These are phyloP conservation scores for Geotrichum siamense DNA, from an alignment of 1,139 yeast species.

Conservation along the genomic window DNA sequence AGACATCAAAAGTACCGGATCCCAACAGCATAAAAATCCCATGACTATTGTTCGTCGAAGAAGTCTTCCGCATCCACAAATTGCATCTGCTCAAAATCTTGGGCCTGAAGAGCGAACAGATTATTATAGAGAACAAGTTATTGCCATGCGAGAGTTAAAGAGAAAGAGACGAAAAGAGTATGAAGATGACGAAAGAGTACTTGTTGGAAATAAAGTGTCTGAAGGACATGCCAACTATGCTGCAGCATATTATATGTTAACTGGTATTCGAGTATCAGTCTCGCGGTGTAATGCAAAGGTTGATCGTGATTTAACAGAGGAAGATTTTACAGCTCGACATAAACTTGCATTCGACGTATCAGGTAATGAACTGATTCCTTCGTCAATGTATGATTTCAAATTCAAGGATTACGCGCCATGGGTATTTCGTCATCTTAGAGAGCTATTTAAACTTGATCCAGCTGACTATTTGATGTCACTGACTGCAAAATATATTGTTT, in stretches of 20 bases:
- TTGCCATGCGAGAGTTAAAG: slow-evolving; percentile 36
- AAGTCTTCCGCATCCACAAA: slow-evolving; percentile 16
- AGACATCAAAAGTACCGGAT: slow-evolving; percentile 8
- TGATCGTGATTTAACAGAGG: slow-evolving; percentile 61
- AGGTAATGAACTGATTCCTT: slow-evolving; percentile 86
- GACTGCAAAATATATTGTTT: slow-evolving; percentile 85
- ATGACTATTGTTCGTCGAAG: slow-evolving; percentile 16
- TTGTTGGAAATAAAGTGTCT: slow-evolving; percentile 74
- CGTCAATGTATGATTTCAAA: slow-evolving; percentile 90
- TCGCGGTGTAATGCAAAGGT: slow-evolving; percentile 79
- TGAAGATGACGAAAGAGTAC: slow-evolving; percentile 54
- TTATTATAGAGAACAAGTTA: slow-evolving; percentile 17
- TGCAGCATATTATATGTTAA: slow-evolving; percentile 93
- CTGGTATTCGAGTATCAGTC: slow-evolving; percentile 93
- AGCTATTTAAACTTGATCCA: slow-evolving; percentile 79
- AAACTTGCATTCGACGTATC: slow-evolving; percentile 81
- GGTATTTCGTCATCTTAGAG: slow-evolving; percentile 80
- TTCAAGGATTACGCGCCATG: slow-evolving; percentile 95
- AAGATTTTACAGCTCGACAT: slow-evolving; percentile 63
- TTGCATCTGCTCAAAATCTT: slow-evolving; percentile 8
- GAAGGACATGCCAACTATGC: slow-evolving; percentile 93
- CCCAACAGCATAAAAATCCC: slow-evolving; percentile 12
- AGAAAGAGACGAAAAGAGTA: slow-evolving; percentile 37
- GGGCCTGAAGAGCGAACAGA: slow-evolving; percentile 16
- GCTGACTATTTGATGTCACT: slow-evolving; percentile 91